Evolutionary conservation across 2,329 filamentous ascomycete species (phyloP).

Genomic region (Pleurostoma richardsiae): DNA sequence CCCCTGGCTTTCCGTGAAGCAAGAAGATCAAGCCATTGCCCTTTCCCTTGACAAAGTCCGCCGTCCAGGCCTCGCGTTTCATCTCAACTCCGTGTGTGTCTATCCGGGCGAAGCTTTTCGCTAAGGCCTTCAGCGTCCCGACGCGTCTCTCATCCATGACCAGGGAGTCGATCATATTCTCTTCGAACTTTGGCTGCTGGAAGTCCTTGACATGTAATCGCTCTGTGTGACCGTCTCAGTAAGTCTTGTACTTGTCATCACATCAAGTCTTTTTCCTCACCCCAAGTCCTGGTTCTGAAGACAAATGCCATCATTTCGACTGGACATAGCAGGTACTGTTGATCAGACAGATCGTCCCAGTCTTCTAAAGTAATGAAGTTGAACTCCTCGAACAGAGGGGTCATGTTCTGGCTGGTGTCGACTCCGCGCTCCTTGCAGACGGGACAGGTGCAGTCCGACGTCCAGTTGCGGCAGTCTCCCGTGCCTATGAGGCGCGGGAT

Average conservation of each 20-base stretch:
- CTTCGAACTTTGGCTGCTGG: constrained; percentile 16
- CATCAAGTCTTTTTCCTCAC: constrained; percentile 4
- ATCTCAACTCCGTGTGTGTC: constrained; percentile 11
- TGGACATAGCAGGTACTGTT: constrained; percentile 12
- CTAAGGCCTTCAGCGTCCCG: constrained; percentile 18
- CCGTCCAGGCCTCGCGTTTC: not conserved
- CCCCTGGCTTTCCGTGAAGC: constrained; percentile 1
- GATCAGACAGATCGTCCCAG: not conserved
- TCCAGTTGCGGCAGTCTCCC: not conserved
- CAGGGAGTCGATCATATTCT: constrained; percentile 19
- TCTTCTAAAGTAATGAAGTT: not conserved
- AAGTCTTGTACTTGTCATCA: not conserved
- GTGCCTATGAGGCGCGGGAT: not conserved
- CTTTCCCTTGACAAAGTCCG: constrained; percentile 3
- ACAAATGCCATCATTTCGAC: constrained; percentile 9
- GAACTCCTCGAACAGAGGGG: not conserved
- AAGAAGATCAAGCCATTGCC: constrained; percentile 1
- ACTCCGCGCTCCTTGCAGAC: not conserved
- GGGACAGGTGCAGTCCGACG: constrained; percentile 1
- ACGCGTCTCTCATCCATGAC: constrained; percentile 20
- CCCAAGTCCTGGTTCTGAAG: constrained; percentile 14
- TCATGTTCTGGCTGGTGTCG: not conserved
- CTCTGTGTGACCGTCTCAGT: constrained; percentile 7
- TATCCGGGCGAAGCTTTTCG: constrained; percentile 18
- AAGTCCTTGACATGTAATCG: constrained; percentile 15